phyloP scores from a whole-genome alignment of 2,329 filamentous ascomycete genomes.

The Pseudocercospora vitis region DNA sequence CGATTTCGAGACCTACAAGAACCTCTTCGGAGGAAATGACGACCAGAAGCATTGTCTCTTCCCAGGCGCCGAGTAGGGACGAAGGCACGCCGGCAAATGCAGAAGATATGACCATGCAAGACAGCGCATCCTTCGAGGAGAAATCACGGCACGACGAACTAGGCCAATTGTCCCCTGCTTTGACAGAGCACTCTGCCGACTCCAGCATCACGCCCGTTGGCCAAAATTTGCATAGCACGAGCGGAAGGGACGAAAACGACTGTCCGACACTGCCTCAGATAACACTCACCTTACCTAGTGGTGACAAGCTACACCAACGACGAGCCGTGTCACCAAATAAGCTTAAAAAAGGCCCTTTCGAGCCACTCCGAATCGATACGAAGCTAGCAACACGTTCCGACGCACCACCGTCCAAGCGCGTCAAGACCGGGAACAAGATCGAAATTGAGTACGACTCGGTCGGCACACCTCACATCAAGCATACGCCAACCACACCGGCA shows the following conservation, averaged over 20 bases:
- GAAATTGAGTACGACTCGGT: slow-evolving; percentile 28
- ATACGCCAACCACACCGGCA: slow-evolving; percentile 6
- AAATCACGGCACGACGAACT: background rate
- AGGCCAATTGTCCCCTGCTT: background rate
- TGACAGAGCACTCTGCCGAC: background rate
- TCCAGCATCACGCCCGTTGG: no score
- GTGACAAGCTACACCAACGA: slow-evolving; percentile 29
- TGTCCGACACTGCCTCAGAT: background rate
- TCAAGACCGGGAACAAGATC: slow-evolving; percentile 23
- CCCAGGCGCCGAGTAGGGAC: slow-evolving; percentile 6
- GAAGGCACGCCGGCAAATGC: background rate
- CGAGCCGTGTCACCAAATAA: slow-evolving; percentile 33
- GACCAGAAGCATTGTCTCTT: slow-evolving; percentile 13
- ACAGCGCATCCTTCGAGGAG: background rate
- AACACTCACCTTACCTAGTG: slow-evolving; percentile 2
- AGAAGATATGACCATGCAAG: slow-evolving; percentile 6
- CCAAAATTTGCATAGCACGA: no score
- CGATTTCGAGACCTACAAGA: slow-evolving; percentile 18
- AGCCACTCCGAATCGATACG: slow-evolving; percentile 28
- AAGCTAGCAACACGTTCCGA: slow-evolving; percentile 5
- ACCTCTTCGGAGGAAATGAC: slow-evolving; percentile 26
- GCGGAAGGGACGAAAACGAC: no score
- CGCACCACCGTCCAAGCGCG: slow-evolving; percentile 22
- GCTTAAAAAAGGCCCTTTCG: slow-evolving; percentile 29
- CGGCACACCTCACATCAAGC: slow-evolving; percentile 25